Conservation (phyloP, 2,329 filamentous ascomycete genomes). For the Penicillium sp. region DNA sequence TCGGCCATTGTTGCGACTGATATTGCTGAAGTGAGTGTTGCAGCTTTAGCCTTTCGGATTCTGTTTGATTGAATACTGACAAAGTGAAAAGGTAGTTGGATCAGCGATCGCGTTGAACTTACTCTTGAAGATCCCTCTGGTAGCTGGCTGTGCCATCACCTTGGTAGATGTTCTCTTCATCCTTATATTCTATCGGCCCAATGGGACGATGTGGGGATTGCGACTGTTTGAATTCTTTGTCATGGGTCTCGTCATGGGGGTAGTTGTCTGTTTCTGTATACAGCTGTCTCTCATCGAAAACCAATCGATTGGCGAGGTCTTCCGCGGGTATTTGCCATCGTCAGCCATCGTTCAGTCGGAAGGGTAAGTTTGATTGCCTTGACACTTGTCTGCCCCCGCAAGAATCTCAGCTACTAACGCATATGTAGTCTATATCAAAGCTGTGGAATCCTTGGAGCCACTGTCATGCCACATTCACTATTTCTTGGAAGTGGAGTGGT, state of each 20-base stretch:
- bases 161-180: constrained; percentile 55
- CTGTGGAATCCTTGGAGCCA: constrained; percentile 52
- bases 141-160: constrained; percentile 56
- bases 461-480: constrained; percentile 59
- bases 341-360: constrained; percentile 50
- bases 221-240: constrained; percentile 55
- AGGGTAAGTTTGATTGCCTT: constrained; percentile 38
- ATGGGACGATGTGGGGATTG: constrained; percentile 50
- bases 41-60: neutral
- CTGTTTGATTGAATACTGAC: neutral
- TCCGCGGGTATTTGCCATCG: constrained; percentile 54
- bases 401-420: constrained; percentile 6
- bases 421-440: constrained; percentile 49
- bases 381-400: neutral
- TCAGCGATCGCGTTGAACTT: constrained; percentile 56
- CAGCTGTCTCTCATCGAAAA: constrained; percentile 52
- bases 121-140: constrained; percentile 51
- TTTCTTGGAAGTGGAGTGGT: constrained; percentile 57
- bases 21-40: constrained; percentile 58
- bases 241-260: constrained; percentile 52
- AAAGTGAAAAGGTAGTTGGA: constrained; percentile 49
- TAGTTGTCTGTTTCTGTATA: constrained; percentile 56
- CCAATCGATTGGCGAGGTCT: constrained; percentile 51
- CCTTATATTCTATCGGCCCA: constrained; percentile 54
- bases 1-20: constrained; percentile 68